Percentiles rank a stretch among this genome's conserved stretches.
These are phyloP conservation scores for Melampsora americana DNA, from an alignment of 1,284 basidiomycete genomes.

Conservation along the genomic window DNA sequence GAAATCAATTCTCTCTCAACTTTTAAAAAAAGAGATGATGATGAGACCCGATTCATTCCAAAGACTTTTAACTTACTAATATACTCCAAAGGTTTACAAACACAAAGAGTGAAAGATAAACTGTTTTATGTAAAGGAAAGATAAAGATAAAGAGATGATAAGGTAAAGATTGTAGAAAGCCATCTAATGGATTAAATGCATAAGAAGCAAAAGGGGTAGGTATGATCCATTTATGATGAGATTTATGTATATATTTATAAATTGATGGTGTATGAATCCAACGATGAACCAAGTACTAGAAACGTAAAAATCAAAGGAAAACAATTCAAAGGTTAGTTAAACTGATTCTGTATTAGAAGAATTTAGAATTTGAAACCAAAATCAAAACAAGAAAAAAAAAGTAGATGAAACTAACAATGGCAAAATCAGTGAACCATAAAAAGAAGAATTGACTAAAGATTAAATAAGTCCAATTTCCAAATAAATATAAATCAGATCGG, in stretches of 20 bases:
- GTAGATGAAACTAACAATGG: conserved; percentile 59
- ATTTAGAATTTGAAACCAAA: no score
- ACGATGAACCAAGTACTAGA: conserved; percentile 83
- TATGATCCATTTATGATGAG: conserved; percentile 98
- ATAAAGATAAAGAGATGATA: conserved; percentile 90
- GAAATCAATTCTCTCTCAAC: not conserved
- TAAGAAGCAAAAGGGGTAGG: conserved; percentile 95
- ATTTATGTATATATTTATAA: conserved; percentile 82
- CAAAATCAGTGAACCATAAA: conserved; percentile 84
- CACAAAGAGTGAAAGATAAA: conserved; percentile 79
- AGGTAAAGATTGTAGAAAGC: conserved; percentile 86
- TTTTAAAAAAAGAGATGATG: not conserved
- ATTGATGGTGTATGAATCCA: conserved; percentile 77
- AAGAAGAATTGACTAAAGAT: conserved; percentile 59
- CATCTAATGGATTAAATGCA: conserved; percentile 95
- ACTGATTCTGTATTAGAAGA: no score
- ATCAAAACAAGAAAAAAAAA: not conserved
- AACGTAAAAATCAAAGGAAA: not conserved
- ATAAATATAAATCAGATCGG: conserved; percentile 2
- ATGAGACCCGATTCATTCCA: no score
- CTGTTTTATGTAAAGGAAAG: conserved; percentile 80
- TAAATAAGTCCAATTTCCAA: conserved; percentile 51
- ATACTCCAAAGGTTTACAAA: conserved; percentile 89
- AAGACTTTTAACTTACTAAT: conserved; percentile 66
- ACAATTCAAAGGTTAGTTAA: no score